Evolutionary conservation across 73 alveolate genomes (phyloP).

Genomic region (Paramecium octaurelia): DNA sequence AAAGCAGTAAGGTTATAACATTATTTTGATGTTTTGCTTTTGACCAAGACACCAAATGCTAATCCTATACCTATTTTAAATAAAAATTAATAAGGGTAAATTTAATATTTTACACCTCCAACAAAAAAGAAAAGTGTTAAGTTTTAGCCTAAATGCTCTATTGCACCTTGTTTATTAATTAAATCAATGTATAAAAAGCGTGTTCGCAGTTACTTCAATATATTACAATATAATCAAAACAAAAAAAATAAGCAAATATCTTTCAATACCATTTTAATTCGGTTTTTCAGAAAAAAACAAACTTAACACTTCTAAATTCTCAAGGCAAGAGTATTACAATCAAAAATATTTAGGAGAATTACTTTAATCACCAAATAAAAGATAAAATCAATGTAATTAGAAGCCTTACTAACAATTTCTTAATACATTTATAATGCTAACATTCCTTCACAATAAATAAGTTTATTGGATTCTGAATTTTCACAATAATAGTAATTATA

Average conservation of each 20-base stretch:
- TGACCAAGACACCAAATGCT: neutral
- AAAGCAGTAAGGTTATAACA: neutral
- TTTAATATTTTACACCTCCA: neutral
- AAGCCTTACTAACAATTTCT: neutral
- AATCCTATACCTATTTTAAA: neutral
- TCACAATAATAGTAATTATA: neutral
- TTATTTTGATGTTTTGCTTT: neutral
- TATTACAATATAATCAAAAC: neutral
- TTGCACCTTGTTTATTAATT: neutral
- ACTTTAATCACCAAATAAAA: neutral
- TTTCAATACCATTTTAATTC: neutral
- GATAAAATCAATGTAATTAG: neutral
- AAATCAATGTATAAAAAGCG: neutral
- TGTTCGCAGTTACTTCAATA: neutral
- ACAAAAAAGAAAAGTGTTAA: neutral
- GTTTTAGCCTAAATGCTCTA: neutral
- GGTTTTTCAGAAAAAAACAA: neutral
- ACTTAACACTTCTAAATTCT: neutral
- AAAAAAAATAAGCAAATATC: neutral
- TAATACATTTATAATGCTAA: neutral
- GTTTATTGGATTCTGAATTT: neutral
- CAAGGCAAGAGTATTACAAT: neutral
- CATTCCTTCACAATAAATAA: neutral
- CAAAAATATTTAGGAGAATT: neutral
- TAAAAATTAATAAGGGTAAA: neutral